These are phyloP conservation scores for Uncinocarpus reesii DNA, from an alignment of 2,329 filamentous ascomycete genomes.

Conservation along the genomic window DNA sequence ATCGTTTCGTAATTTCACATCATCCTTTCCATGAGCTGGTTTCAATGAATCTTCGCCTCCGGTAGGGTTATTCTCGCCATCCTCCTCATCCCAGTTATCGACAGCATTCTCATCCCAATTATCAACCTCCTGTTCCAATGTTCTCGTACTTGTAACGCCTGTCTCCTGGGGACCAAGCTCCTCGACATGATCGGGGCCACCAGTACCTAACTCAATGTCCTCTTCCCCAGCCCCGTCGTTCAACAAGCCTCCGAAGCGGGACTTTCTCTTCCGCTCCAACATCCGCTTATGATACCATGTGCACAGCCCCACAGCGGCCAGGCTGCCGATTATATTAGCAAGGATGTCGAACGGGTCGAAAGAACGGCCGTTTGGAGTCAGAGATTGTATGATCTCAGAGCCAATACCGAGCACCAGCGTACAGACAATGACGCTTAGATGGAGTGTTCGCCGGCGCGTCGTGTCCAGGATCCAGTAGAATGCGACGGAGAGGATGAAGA, in stretches of 20 bases:
- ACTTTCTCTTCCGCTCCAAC: conserved; percentile 72
- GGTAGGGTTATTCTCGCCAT: conserved; percentile 17
- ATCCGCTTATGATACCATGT: conserved; percentile 93
- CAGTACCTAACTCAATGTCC: conserved; percentile 18
- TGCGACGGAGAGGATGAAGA: conserved; percentile 70
- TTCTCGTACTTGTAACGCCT: conserved; percentile 44
- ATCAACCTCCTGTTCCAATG: conserved; percentile 72
- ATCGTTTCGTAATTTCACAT: conserved; percentile 27
- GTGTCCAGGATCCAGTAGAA: conserved; percentile 99
- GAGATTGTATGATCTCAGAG: conserved; percentile 47
- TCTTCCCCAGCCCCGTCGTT: conserved; percentile 36
- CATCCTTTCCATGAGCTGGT: conserved; percentile 20
- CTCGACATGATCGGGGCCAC: conserved; percentile 18
- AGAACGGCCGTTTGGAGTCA: conserved; percentile 61
- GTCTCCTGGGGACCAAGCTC: conserved; percentile 49
- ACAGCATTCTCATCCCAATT: conserved; percentile 85
- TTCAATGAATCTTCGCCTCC: conserved; percentile 20
- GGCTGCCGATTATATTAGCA: conserved; percentile 74
- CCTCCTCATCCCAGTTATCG: conserved; percentile 50
- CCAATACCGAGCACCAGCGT: conserved; percentile 51
- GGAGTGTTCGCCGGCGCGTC: conserved; percentile 68
- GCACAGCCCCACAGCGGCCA: conserved; percentile 61
- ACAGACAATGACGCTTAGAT: conserved; percentile 72
- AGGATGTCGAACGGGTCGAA: conserved; percentile 78
- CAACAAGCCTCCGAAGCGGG: conserved; percentile 60